Percentiles rank a stretch among this genome's conserved stretches.
These are phyloP conservation scores for Aotearoamyces nothofagi DNA, from an alignment of 2,329 filamentous ascomycete genomes.

Conservation along the genomic window DNA sequence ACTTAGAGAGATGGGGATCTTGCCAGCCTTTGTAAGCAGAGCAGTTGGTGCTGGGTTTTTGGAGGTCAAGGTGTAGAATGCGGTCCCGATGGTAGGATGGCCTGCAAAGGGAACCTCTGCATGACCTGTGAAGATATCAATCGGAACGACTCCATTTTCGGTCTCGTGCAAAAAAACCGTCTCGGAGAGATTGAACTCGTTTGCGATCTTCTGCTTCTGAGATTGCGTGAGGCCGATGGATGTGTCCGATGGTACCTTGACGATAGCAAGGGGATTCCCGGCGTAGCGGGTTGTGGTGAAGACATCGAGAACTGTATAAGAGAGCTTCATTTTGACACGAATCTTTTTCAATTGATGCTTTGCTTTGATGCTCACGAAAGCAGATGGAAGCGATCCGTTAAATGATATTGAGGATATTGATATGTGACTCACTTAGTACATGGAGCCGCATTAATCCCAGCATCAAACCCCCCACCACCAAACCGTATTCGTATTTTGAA, in stretches of 20 bases:
- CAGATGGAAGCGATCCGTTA: no score
- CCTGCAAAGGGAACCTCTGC: constrained; percentile 44
- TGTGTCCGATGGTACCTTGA: constrained; percentile 30
- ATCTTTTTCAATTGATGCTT: no score
- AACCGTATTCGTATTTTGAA: no score
- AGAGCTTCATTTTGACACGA: constrained; percentile 4
- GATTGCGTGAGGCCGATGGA: constrained; percentile 27
- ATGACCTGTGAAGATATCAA: constrained; percentile 42
- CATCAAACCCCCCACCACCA: no score
- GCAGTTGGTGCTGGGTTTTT: no score
- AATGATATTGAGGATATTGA: no score
- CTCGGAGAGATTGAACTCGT: constrained; percentile 49
- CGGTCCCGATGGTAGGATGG: constrained; percentile 43
- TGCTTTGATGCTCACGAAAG: no score
- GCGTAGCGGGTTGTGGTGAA: constrained; percentile 34
- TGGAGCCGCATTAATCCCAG: no score
- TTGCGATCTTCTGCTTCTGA: constrained; percentile 41
- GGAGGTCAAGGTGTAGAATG: constrained; percentile 33
- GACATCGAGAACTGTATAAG: constrained; percentile 40
- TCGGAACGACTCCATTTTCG: constrained; percentile 17
- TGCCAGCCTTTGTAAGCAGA: constrained; percentile 43
- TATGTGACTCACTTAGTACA: no score
- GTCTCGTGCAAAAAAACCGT: constrained; percentile 49
- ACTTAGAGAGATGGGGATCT: constrained; percentile 29
- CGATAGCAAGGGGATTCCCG: constrained; percentile 46